These are phyloP conservation scores for Clonostachys chloroleuca DNA, from an alignment of 2,329 filamentous ascomycete species.

Conservation along the genomic window DNA sequence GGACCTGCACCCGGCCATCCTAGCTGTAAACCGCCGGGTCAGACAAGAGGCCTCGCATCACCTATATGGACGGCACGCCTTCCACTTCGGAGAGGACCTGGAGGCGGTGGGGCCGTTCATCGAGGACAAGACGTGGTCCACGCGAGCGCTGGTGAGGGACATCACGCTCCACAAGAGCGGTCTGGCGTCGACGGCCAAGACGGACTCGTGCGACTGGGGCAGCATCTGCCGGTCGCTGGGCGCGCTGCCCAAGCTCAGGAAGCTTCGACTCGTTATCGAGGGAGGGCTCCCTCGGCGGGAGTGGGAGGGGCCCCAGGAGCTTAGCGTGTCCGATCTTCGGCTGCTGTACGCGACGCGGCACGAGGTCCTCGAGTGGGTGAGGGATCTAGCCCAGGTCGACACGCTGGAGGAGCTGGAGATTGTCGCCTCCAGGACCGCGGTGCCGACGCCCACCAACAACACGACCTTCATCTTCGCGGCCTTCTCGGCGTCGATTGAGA, in stretches of 20 bases:
- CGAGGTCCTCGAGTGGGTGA: slow-evolving; percentile 53
- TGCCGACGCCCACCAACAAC: slow-evolving; percentile 45
- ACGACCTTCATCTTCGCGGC: slow-evolving; percentile 54
- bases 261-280: slow-evolving; percentile 46
- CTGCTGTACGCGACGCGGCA: slow-evolving; percentile 36
- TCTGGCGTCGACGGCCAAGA: slow-evolving; percentile 30
- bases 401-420: slow-evolving; percentile 46
- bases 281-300: slow-evolving; percentile 45
- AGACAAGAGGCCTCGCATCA: slow-evolving; percentile 51
- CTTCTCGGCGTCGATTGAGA: slow-evolving; percentile 50
- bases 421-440: slow-evolving; percentile 46
- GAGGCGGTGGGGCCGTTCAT: slow-evolving; percentile 59
- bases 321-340: slow-evolving; percentile 40
- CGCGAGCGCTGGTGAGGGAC: slow-evolving; percentile 39
- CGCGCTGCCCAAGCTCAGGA: slow-evolving; percentile 28
- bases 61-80: slow-evolving; percentile 50
- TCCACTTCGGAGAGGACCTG: slow-evolving; percentile 55
- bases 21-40: slow-evolving; percentile 40
- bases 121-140: slow-evolving; percentile 44
- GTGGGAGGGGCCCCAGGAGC: slow-evolving; percentile 43
- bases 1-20: slow-evolving; percentile 35
- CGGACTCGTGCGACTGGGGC: slow-evolving; percentile 45
- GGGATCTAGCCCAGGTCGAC: slow-evolving; percentile 45
- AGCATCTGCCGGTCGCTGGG: slow-evolving; percentile 44
- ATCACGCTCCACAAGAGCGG: slow-evolving; percentile 51